Base-by-base conservation (phyloP, 441 rosid species). In the Kokia cookei region DNA sequence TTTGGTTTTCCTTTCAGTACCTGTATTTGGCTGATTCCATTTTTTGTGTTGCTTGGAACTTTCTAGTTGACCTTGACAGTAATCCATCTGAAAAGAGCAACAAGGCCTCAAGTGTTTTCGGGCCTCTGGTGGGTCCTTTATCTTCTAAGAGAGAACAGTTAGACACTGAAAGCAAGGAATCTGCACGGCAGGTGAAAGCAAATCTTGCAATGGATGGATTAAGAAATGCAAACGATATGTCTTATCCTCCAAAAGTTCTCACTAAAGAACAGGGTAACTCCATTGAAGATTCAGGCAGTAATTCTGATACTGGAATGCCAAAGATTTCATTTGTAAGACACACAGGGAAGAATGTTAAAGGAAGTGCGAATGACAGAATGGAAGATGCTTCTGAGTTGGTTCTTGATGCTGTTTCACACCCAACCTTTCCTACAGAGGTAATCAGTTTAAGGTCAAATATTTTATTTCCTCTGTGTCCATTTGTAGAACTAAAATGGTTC, bases 361-460 rank as follows among this genome's bases (percentile, higher is more conserved):
- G 81, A 78, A 86, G 82, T 75, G 96, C 77, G 68, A 76, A 73
- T 43, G 84, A 81, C 9, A 77, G 81, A 60, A 61, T 69, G 75
- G 83, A 81, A 76, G 85, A 79, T 73, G 78, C 82, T 54, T 76
- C 91, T 48, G 83, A 59, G 76, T 58, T 77, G 45, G 79, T 77
- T 79, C 82, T 61, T 78, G 91, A 88, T 80, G 83, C 79, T 80
- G 82, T 84, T 66, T 65, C 77, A 47, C 86, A 82, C 47, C 76
- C 83, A 22, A 77, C 80, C 77, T 82, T 91, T 80, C 98, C 98
- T 53, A 80, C 85, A 35, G 98, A 96, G 98, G 99, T 92, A 85
- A 80, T 71, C 55, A 42, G 37, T 53, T 51, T 29, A 51, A 51
- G 3, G 26, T 68, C 72, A 68, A 68, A 51, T 47, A 10, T 29